phyloP scores from a whole-genome alignment of 1,284 basidiomycete genomes.

The Sporisorium exsertum region DNA sequence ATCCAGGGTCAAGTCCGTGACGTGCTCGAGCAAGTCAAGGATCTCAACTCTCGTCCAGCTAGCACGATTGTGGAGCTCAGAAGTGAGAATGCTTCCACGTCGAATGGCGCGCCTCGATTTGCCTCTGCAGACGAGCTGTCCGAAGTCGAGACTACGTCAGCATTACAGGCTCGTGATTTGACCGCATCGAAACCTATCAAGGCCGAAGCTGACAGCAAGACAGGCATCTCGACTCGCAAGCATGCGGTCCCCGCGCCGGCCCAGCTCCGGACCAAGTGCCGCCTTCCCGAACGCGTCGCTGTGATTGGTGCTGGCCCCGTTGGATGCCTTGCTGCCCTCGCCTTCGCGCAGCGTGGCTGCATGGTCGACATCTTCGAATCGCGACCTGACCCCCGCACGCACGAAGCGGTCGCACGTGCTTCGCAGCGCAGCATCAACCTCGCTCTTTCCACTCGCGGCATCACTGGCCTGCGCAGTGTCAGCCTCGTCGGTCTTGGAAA shows the following conservation, averaged over 20 bases:
- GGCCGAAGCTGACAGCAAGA: not conserved
- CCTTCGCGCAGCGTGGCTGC: slow-evolving; percentile 89
- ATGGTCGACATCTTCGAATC: slow-evolving; percentile 88
- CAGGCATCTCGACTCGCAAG: not conserved
- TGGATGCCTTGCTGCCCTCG: slow-evolving; percentile 88
- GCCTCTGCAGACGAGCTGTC: slow-evolving; percentile 11
- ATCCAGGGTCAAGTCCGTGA: slow-evolving; percentile 15
- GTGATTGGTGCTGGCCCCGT: slow-evolving; percentile 89
- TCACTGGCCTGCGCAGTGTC: slow-evolving; percentile 84
- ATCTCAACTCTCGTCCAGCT: slow-evolving; percentile 10
- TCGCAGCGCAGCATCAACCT: slow-evolving; percentile 87
- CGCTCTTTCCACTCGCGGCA: slow-evolving; percentile 91
- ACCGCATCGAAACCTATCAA: not conserved
- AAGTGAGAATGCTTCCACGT: not conserved
- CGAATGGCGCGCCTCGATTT: not conserved
- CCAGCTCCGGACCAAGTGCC: slow-evolving; percentile 19
- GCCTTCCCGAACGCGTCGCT: slow-evolving; percentile 64
- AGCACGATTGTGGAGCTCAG: slow-evolving; percentile 2
- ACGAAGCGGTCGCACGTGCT: slow-evolving; percentile 36
- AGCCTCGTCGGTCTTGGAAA: slow-evolving; percentile 30
- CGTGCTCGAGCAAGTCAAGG: slow-evolving; percentile 16
- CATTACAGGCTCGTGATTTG: not conserved
- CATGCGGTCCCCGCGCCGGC: slow-evolving; percentile 3
- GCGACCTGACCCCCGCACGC: slow-evolving; percentile 74
- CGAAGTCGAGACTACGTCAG: slow-evolving; percentile 1